Conservation (phyloP, 352 stramenopile species). For the Phytophthora pistaciae region DNA sequence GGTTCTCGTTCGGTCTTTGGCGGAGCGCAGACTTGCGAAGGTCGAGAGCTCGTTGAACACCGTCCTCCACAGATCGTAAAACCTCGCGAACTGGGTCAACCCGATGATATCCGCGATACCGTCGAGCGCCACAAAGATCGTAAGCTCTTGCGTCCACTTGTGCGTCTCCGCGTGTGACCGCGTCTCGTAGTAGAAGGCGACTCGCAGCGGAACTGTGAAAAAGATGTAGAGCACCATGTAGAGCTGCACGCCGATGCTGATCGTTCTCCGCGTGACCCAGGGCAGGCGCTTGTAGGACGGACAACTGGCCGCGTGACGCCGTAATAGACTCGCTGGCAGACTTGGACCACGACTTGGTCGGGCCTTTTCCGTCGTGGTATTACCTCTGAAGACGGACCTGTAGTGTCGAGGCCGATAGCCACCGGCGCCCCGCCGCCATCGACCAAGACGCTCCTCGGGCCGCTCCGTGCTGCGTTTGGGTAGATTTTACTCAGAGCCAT, state of each 20-base stretch:
- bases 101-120: conserved; percentile 54
- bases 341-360: not conserved
- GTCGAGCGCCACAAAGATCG: conserved; percentile 48
- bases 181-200: conserved; percentile 31
- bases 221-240: conserved; percentile 32
- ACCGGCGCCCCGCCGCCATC: not conserved
- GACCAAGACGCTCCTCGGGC: not conserved
- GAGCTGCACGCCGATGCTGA: conserved; percentile 12
- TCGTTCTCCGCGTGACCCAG: conserved; percentile 23
- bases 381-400: not conserved
- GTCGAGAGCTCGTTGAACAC: conserved; percentile 54
- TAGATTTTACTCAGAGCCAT: conserved; percentile 2
- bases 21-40: conserved; percentile 52
- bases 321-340: conserved; percentile 3
- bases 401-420: not conserved
- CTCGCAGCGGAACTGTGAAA: conserved; percentile 28
- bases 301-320: not conserved
- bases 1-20: conserved; percentile 39
- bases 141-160: conserved; percentile 56
- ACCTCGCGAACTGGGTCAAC: conserved; percentile 49
- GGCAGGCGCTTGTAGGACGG: conserved; percentile 18
- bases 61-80: conserved; percentile 50
- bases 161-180: not conserved
- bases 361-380: not conserved
- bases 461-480: not conserved